These are phyloP conservation scores for Westerdykella sp. DNA, from an alignment of 2,329 filamentous ascomycete species.

Conservation along the genomic window DNA sequence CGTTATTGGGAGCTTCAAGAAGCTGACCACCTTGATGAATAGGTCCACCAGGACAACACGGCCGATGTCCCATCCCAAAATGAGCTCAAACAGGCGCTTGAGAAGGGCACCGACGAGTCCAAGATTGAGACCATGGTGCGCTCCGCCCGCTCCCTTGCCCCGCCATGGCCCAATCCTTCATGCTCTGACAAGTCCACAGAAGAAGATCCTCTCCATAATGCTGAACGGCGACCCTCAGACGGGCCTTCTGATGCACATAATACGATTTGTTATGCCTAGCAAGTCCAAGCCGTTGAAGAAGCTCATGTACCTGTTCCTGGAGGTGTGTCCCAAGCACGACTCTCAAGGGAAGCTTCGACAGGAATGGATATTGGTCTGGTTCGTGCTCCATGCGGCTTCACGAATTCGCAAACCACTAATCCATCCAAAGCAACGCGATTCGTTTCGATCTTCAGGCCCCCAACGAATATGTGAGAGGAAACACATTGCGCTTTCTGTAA, in stretches of 20 bases:
- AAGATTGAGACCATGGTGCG: constrained; percentile 70
- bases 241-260: constrained; percentile 96
- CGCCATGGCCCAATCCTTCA: constrained; percentile 47
- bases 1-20: constrained; percentile 16
- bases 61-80: constrained; percentile 85
- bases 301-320: constrained; percentile 97
- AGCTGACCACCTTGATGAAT: constrained; percentile 24
- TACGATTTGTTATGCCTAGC: constrained; percentile 98
- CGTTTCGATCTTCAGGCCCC: constrained; percentile 94
- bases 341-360: constrained; percentile 91
- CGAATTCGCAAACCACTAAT: constrained; percentile 18
- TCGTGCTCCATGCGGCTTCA: constrained; percentile 28
- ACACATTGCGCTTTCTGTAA: constrained; percentile 86
- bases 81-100: constrained; percentile 86
- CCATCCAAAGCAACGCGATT: constrained; percentile 74
- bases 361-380: constrained; percentile 99
- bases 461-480: constrained; percentile 97
- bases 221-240: constrained; percentile 96
- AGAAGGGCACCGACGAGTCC: constrained; percentile 87
- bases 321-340: constrained; percentile 96
- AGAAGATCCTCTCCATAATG: constrained; percentile 94
- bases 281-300: constrained; percentile 97
- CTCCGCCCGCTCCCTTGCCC: constrained; percentile 16
- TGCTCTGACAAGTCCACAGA: constrained; percentile 39
- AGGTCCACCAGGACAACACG: constrained; percentile 88